Base-by-base conservation (phyloP, 1,284 basidiomycete species). In the Psilocybe mexicana region DNA sequence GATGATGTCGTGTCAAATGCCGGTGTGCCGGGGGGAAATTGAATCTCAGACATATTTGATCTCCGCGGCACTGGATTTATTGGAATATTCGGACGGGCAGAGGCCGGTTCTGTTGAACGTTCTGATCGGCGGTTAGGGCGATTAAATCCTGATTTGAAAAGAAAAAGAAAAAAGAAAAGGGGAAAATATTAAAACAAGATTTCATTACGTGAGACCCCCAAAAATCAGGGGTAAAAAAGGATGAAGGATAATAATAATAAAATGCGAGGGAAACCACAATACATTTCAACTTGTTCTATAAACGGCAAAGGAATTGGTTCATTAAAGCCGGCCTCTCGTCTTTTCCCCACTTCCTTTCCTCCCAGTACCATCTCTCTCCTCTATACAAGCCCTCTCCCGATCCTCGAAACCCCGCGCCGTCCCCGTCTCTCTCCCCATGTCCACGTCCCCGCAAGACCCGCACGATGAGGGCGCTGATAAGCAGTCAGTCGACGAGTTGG, bases 311-410 rank as follows among this genome's bases (percentile, higher is more conserved):
- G 78, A 80, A 54, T 54, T 79, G 84, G 80, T 80, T 83, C 80
- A 84, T 85, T 87, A 88, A 88, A 89, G 85, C 84, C 81, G 79
- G 80, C 76, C 75, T 75, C 76, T 76, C 61, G 57, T 54, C 65
- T 82, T 79, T 80, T 78, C 79, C 81, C 82, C 80, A 78, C 79
- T 80, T 78, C 78, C 78, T 76, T 76, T 76, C 79, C 77, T 73
- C 73, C 65, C 66, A 73, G 63, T 65, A 64, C 62, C 68, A 63
- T 68, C 70, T 63, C 62, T 64, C 38, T 65, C 71, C 64, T 66
- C 63, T 63, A 60, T 61, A 65, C 63, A 58, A 63, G 65, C 63
- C 65, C 65, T 63, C 65, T 64, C 61, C 66, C 59, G 63, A 58
- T 55, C 60, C 60, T 52, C 25, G 3, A 52, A 45, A 49, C 59